Conservation (phyloP, 257 asterid genomes). For the Lycium barbarum region DNA sequence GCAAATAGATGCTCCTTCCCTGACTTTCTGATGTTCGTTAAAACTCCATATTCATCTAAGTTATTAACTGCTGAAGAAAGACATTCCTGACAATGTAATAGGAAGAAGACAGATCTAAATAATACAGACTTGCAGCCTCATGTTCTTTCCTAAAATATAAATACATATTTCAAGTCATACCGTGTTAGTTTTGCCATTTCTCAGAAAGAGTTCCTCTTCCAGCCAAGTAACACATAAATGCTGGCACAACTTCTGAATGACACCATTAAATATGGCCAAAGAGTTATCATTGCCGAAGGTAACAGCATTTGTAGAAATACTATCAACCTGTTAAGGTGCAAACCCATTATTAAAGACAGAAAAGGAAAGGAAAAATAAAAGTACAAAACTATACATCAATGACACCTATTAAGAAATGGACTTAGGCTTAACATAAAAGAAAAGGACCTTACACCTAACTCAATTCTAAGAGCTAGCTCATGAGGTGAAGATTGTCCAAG, state of each 20-base stretch:
- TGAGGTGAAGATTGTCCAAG: neutral
- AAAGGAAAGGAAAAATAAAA: constrained; percentile 5
- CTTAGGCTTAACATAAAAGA: neutral
- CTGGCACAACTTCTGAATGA: constrained; percentile 67
- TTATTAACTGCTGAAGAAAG: constrained; percentile 60
- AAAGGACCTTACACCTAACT: neutral
- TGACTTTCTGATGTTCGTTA: constrained; percentile 75
- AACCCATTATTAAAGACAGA: constrained; percentile 15
- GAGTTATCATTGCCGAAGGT: constrained; percentile 44
- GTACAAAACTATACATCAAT: neutral
- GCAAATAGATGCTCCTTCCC: constrained; percentile 86
- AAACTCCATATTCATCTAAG: constrained; percentile 64
- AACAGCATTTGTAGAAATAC: constrained; percentile 52
- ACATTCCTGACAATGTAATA: constrained; percentile 57
- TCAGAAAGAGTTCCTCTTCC: constrained; percentile 77
- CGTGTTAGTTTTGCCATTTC: constrained; percentile 60
- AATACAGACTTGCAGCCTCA: constrained; percentile 8
- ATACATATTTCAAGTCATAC: constrained; percentile 42
- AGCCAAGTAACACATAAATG: constrained; percentile 88
- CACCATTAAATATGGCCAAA: constrained; percentile 51
- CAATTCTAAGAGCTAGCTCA: neutral
- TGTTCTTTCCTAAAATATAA: constrained; percentile 13
- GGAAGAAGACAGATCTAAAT: constrained; percentile 24
- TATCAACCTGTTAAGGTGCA: constrained; percentile 61
- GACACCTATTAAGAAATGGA: neutral